Evolutionary conservation across 108 stramenopile species (phyloP), one percentile per base, ranked within the genome.

Genomic region (Pseudonitzschia delicatissima): DNA sequence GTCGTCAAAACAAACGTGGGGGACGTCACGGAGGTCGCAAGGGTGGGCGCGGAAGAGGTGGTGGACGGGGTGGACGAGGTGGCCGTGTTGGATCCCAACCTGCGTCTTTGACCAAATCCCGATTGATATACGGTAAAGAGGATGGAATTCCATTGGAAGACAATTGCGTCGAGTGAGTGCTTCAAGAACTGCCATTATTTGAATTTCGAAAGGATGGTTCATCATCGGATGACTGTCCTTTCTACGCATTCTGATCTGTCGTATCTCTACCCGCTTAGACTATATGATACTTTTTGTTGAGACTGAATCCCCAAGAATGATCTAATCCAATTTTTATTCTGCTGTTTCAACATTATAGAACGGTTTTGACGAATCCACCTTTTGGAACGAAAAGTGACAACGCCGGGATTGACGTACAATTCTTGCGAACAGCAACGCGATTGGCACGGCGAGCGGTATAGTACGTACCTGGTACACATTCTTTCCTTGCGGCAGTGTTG

Each of bases 331-430:
- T n/a, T n/a, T n/a, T n/a, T n/a, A 21, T 23, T 21, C 2, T n/a
- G n/a, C 7, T 11, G 37, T 39, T 2, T 23, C 20, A 6, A 17
- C 20, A 21, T 7, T 48, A 33, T 34, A 87, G 88, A 67, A 89
- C 87, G 27, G 90, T 91, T 9, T 51, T 94, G 25, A 91, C 88
- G 4, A 94, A 94, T 77, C 93, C 93, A 68, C 93, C 93, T 11
- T 94, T 94, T 68, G 93, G 93, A 31, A 94, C 93, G 17, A 94
- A 94, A 69, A 57, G 55, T 27, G 72, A 90, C 52, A 94, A 94
- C 75, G 88, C 90, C 32, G 93, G 93, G 4, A 91, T 94, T 33
- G 93, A 94, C 62, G 69, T 94, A 27, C 78, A 82, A 59, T 94
- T 94, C 50, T 66, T 94, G 15, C 66, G 64, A 26, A 72, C 90